Evolutionary conservation across 169 alveolate species (phyloP).

Genomic region (Eimeria praecox): DNA sequence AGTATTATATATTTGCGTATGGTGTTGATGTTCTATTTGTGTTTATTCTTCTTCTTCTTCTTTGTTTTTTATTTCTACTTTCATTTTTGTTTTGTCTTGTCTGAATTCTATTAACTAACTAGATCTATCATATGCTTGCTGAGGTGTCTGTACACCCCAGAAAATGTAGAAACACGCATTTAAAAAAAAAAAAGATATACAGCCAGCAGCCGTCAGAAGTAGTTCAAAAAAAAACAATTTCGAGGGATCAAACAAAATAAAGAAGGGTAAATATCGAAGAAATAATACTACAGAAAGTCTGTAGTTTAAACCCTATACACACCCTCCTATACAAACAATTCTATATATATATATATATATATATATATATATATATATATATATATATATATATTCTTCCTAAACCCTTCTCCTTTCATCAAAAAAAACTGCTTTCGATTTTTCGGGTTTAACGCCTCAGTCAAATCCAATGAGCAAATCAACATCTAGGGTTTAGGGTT

Average conservation of each 20-base stretch:
- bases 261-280: background rate
- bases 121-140: background rate
- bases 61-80: background rate
- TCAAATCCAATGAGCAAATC: too few relatives aligned
- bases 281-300: background rate
- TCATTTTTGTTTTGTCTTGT: background rate
- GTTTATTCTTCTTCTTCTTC: background rate
- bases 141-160: background rate
- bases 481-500: slow-evolving; percentile 32
- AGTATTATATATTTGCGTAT: background rate
- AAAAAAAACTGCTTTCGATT: too few relatives aligned
- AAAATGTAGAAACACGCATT: too few relatives aligned
- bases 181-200: too few relatives aligned
- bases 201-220: too few relatives aligned
- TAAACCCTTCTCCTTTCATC: too few relatives aligned
- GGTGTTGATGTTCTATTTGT: background rate
- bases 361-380: too few relatives aligned
- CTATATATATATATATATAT: background rate
- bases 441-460: background rate
- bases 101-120: background rate
- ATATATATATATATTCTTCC: background rate
- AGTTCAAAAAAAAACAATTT: too few relatives aligned
- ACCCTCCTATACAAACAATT: background rate
- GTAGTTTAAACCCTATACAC: background rate
- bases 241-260: background rate